Percentiles rank a stretch among this genome's conserved stretches.
Conservation (phyloP, 805 yeast species). For the Candida xyloterini region DNA sequence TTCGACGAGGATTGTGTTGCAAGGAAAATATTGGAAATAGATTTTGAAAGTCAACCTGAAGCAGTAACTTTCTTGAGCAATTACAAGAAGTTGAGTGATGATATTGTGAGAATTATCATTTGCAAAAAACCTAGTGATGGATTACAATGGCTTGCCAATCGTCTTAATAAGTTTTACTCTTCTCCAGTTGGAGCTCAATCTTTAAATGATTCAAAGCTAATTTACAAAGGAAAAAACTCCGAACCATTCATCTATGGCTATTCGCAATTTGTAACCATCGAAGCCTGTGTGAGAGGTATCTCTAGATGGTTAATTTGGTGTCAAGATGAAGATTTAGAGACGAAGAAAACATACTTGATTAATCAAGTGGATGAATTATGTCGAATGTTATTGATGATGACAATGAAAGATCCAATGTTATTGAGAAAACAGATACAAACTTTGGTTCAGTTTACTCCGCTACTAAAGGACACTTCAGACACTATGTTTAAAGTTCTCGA, state of each 20-base stretch:
- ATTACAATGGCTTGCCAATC: constrained; percentile 72
- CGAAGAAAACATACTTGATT: constrained; percentile 48
- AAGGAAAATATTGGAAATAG: constrained; percentile 69
- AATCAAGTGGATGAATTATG: constrained; percentile 67
- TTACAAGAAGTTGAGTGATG: constrained; percentile 83
- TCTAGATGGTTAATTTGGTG: constrained; percentile 97
- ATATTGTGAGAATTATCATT: constrained; percentile 81
- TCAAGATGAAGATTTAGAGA: constrained; percentile 50
- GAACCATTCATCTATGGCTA: constrained; percentile 73
- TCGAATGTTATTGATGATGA: constrained; percentile 69
- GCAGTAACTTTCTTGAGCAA: constrained; percentile 70
- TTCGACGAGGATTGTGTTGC: constrained; percentile 64
- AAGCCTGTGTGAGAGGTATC: constrained; percentile 87
- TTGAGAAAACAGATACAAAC: constrained; percentile 87
- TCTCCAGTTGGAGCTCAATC: constrained; percentile 67
- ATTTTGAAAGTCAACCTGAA: constrained; percentile 86
- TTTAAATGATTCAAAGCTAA: constrained; percentile 50
- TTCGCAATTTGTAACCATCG: constrained; percentile 82
- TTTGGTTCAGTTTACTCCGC: constrained; percentile 89
- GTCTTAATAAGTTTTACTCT: constrained; percentile 70
- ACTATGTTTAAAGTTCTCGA: constrained; percentile 83
- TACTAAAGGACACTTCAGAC: constrained; percentile 70
- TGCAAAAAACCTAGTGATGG: constrained; percentile 85
- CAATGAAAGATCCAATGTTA: constrained; percentile 74
- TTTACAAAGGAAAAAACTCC: constrained; percentile 51